These are phyloP conservation scores for Albifimbria verrucaria DNA, from an alignment of 2,329 filamentous ascomycete genomes.

Conservation along the genomic window DNA sequence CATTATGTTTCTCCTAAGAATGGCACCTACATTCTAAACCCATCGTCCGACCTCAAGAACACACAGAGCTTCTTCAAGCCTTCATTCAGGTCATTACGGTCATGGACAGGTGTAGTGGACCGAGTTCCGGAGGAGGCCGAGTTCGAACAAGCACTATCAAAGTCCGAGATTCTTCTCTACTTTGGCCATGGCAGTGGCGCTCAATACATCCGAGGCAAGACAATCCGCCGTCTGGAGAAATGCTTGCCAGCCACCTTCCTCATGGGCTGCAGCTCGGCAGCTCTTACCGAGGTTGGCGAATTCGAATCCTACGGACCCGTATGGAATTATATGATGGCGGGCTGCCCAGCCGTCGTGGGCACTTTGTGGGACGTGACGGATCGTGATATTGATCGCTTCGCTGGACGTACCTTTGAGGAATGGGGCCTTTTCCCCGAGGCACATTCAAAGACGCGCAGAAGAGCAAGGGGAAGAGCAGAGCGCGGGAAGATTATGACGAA, in stretches of 20 bases:
- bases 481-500: slow-evolving; percentile 15
- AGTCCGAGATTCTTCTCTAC: slow-evolving; percentile 76
- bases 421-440: slow-evolving; percentile 72
- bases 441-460: slow-evolving; percentile 34
- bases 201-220: slow-evolving; percentile 86
- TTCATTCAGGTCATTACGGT: slow-evolving; percentile 59
- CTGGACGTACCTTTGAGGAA: slow-evolving; percentile 71
- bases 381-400: slow-evolving; percentile 93
- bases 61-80: slow-evolving; percentile 75
- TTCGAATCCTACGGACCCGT: slow-evolving; percentile 91
- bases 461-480: slow-evolving; percentile 22
- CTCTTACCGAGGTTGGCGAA: slow-evolving; percentile 72
- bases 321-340: slow-evolving; percentile 87
- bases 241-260: slow-evolving; percentile 78
- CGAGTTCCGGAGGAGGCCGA: slow-evolving; percentile 72
- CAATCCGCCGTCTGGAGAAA: slow-evolving; percentile 72
- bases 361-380: slow-evolving; percentile 99
- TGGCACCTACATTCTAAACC: slow-evolving; percentile 85
- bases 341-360: slow-evolving; percentile 80
- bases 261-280: slow-evolving; percentile 90
- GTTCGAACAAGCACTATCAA: slow-evolving; percentile 65
- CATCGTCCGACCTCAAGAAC: slow-evolving; percentile 74
- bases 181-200: slow-evolving; percentile 95
- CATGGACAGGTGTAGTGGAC: slow-evolving; percentile 69
- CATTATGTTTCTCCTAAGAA: slow-evolving; percentile 52